Base-by-base conservation (phyloP, 1,139 yeast species). In the Suhomyces chickasaworum region DNA sequence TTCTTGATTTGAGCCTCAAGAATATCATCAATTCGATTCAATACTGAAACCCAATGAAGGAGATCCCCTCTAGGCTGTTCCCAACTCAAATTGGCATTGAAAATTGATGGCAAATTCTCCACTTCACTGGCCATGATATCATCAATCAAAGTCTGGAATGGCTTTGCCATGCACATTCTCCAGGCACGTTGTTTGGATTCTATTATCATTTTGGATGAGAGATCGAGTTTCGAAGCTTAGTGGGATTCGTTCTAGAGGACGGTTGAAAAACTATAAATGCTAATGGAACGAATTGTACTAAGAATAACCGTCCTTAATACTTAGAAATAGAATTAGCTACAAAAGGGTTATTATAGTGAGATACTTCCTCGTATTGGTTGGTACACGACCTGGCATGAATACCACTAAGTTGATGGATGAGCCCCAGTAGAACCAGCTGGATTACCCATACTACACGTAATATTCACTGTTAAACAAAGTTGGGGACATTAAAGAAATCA, bases 11-110 rank as follows among this genome's bases (percentile, higher is more conserved):
- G 66, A 4, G 56, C 55, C 45, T 83, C 87, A 47, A 89, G 69
- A 16, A 88, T 75, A 12, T 72, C 77, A 60, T 90, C 97, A 56
- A 90, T 82, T 54, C 85, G 73, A 63, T 90, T 86, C 54, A 91
- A 70, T 1, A 89, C 80, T 0, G 85, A 78, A 17, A 88, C 77
- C 95, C 96, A 91, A 50, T 84, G 85, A 53, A 78, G 78, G 38
- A 91, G 65, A 54, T 88, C 91, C 23, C 89, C 90, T 49, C 83
- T 73, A 2, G 91, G 86, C 38, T 85, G 71, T 51, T 80, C 78
- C 91, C 93, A 85, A 32, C 42, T 46, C 49, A 68, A 54, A 49
- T 75, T 65, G 12, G 53, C 55, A 7, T 49, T 48, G 37, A 78
- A 61, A 33, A 54, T 55, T 5, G 45, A 44, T 1, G 75, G 69